Evolutionary conservation across 257 asterid species (phyloP).

Genomic region (Leptodermis oblonga): DNA sequence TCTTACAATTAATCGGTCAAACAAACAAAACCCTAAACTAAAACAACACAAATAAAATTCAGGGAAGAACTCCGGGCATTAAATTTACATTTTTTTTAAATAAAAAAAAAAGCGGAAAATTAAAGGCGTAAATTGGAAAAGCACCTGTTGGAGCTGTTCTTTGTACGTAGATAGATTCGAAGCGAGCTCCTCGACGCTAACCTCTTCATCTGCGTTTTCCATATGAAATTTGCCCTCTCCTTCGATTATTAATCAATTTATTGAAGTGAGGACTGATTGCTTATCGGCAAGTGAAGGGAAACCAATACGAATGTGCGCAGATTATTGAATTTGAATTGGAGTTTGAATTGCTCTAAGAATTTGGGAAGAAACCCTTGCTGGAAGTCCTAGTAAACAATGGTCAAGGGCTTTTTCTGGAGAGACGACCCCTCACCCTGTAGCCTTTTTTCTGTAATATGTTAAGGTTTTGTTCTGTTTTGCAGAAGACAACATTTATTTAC

Average conservation of each 20-base stretch:
- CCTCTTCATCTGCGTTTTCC: constrained; percentile 64
- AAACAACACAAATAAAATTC: not conserved
- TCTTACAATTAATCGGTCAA: not conserved
- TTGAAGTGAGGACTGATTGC: not conserved
- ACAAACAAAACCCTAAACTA: constrained; percentile 6
- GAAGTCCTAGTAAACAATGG: not conserved
- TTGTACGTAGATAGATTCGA: constrained; percentile 80
- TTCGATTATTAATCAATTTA: not conserved
- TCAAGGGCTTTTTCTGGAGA: not conserved
- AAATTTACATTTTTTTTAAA: not conserved
- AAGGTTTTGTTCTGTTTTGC: not conserved
- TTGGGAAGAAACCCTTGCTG: constrained; percentile 1
- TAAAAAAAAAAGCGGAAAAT: not conserved
- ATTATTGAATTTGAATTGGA: not conserved
- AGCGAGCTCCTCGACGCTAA: constrained; percentile 78
- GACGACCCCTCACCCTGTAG: no score
- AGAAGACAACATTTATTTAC: not conserved
- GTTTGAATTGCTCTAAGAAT: no score
- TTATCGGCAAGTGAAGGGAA: not conserved
- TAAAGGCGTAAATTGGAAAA: not conserved
- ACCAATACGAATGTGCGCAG: not conserved
- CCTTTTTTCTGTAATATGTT: no score
- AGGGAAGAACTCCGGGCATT: not conserved
- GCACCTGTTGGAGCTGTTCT: constrained; percentile 91
- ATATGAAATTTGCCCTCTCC: constrained; percentile 5